Conservation (phyloP, 2,329 filamentous ascomycete genomes). For the Sporothrix inflata region DNA sequence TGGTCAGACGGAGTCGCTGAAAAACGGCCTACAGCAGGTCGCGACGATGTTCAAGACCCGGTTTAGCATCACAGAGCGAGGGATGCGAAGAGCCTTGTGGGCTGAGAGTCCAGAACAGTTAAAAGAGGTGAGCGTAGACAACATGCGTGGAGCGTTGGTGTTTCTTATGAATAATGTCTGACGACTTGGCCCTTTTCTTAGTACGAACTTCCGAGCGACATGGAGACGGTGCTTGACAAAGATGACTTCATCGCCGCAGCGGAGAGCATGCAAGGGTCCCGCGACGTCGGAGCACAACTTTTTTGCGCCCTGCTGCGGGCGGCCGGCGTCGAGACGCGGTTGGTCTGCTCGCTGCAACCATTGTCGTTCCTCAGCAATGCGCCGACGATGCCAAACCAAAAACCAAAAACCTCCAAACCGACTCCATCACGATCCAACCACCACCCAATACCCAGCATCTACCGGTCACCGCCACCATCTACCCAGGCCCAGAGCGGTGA, state of each 20-base stretch:
- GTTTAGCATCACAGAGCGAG: constrained; percentile 72
- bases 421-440: constrained; percentile 43
- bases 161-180: background rate
- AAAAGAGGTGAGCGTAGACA: constrained; percentile 51
- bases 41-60: constrained; percentile 68
- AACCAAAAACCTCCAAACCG: constrained; percentile 36
- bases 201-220: constrained; percentile 62
- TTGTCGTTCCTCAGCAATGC: constrained; percentile 67
- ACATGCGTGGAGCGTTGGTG: background rate
- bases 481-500: constrained; percentile 21
- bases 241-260: constrained; percentile 75
- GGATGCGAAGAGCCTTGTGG: constrained; percentile 74
- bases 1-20: constrained; percentile 73
- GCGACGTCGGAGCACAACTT: constrained; percentile 86
- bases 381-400: constrained; percentile 52
- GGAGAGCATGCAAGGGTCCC: constrained; percentile 72
- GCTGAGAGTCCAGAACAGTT: constrained; percentile 66
- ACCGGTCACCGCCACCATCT: constrained; percentile 35
- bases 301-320: constrained; percentile 85
- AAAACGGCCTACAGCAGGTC: constrained; percentile 74
- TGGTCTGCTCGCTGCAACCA: constrained; percentile 89
- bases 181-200: constrained; percentile 35
- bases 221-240: constrained; percentile 70
- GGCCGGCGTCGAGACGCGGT: constrained; percentile 77
- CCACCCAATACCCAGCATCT: constrained; percentile 46